Percentiles rank a stretch among this genome's conserved stretches.
Evolutionary conservation across 139 green algal species (phyloP).

Genomic region (Trebouxia sp.): DNA sequence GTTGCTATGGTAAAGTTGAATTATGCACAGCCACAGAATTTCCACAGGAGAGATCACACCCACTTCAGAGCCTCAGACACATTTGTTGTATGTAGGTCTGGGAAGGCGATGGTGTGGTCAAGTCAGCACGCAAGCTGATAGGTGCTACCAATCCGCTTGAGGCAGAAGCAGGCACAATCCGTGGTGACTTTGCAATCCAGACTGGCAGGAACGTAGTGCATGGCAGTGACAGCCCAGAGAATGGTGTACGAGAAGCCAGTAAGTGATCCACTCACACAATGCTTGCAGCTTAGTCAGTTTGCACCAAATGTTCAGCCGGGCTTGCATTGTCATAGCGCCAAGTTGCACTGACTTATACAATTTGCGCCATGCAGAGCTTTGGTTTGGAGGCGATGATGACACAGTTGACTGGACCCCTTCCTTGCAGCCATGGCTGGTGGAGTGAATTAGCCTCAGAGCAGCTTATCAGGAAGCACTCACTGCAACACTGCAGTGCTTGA

Average conservation of each 20-base stretch:
- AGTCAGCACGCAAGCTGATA: conserved; percentile 89
- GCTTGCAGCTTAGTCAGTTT: background rate
- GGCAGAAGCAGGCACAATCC: conserved; percentile 94
- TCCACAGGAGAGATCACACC: background rate
- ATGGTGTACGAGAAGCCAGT: conserved; percentile 90
- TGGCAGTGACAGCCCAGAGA: conserved; percentile 87
- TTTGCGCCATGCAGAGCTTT: conserved; percentile 64
- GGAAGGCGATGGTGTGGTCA: conserved; percentile 95
- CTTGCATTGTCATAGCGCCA: background rate
- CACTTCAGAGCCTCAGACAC: too few relatives aligned
- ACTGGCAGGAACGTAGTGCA: conserved; percentile 96
- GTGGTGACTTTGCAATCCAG: conserved; percentile 82
- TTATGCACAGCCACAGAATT: background rate
- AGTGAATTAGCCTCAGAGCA: conserved; percentile 44
- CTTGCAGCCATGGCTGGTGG: conserved; percentile 73
- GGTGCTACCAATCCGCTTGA: conserved; percentile 94
- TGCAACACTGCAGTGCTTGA: too few relatives aligned
- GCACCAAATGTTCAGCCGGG: too few relatives aligned
- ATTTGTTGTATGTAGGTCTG: conserved; percentile 68
- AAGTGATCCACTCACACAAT: background rate
- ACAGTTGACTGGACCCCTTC: conserved; percentile 64
- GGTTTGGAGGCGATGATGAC: conserved; percentile 74
- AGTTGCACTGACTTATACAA: background rate
- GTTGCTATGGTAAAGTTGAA: conserved; percentile 88
- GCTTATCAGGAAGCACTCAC: too few relatives aligned